Evolutionary conservation across 345 rosid genomes (phyloP), one percentile per base, ranked within the genome.

Genomic region (Pistacia integerrima): DNA sequence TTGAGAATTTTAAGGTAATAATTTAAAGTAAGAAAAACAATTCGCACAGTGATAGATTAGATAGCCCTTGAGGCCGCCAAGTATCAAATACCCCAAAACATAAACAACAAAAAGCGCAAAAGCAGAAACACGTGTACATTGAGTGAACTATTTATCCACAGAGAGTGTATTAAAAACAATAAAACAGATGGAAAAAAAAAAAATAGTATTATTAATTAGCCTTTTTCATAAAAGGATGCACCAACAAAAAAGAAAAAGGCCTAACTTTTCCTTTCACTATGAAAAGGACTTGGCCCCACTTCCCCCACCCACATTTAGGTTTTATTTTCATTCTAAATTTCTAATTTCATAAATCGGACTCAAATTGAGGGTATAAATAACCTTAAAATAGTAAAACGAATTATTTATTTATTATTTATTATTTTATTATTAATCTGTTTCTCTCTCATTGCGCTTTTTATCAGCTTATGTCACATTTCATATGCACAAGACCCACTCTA

Each of bases 231-330:
- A 49, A 0, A 6, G 67, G 69, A 57, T 30, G 70, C 59, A 64
- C 41, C 66, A 22, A 79, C 14, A 41, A 59, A 41, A 74, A 10
- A 73, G 65, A 7, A 36, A 64, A 62, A 64, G 67, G 75, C 73
- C 82, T 52, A 44, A 58, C 76, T 79, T 74, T 82, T 77, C 78
- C 82, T 77, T 79, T 83, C 79, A 78, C 72, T 70, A 77, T 71
- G 86, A 84, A 85, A 85, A 83, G 80, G 81, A 78, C 58, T 20
- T 81, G 92, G 90, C 35, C 97, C 92, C 93, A 79, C 87, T 35
- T 74, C 4, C 41, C 46, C 77, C 82, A 75, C 90, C 59, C 33
- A 59, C 64, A 81, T 84, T 74, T 62, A 74, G 70, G 77, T 60
- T 77, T 79, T 71, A 54, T 69, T 13, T 18, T 25, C 6, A 1